A percentile compares a stretch with the other conserved stretches of the same genome.
Conservation (phyloP, 116 monocot genomes). For the Thalassia testudinum region DNA sequence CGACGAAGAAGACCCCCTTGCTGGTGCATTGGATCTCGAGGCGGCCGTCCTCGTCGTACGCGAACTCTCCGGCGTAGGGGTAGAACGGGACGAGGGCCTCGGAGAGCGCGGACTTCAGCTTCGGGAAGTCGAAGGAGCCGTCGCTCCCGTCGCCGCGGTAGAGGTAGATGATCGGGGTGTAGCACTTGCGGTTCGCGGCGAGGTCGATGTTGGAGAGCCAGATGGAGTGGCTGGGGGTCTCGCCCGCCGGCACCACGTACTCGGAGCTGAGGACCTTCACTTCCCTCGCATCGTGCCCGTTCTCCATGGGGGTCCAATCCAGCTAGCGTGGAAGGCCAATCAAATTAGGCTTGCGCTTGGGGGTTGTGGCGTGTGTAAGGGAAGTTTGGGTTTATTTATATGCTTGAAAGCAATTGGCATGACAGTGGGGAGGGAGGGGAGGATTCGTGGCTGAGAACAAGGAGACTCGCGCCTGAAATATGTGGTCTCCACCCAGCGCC, state of each 20-base stretch:
- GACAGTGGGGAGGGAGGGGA: too few relatives aligned
- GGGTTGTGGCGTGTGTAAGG: too few relatives aligned
- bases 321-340: too few relatives aligned
- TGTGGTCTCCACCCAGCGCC: too few relatives aligned
- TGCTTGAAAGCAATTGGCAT: too few relatives aligned
- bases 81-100: slow-evolving; percentile 32
- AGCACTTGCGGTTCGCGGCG: neutral
- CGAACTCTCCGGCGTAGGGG: slow-evolving; percentile 39
- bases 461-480: too few relatives aligned
- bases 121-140: neutral
- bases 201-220: slow-evolving; percentile 13
- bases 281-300: too few relatives aligned
- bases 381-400: too few relatives aligned
- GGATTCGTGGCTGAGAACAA: too few relatives aligned
- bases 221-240: slow-evolving; percentile 6
- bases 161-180: slow-evolving; percentile 3
- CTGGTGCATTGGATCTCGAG: slow-evolving; percentile 39
- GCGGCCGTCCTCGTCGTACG: slow-evolving; percentile 13
- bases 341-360: too few relatives aligned
- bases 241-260: slow-evolving; percentile 2
- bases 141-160: neutral
- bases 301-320: too few relatives aligned
- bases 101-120: slow-evolving; percentile 13
- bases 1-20: slow-evolving; percentile 23
- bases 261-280: neutral